Conservation (phyloP, 2,329 filamentous ascomycete species). For the Harringtonia lauricola region DNA sequence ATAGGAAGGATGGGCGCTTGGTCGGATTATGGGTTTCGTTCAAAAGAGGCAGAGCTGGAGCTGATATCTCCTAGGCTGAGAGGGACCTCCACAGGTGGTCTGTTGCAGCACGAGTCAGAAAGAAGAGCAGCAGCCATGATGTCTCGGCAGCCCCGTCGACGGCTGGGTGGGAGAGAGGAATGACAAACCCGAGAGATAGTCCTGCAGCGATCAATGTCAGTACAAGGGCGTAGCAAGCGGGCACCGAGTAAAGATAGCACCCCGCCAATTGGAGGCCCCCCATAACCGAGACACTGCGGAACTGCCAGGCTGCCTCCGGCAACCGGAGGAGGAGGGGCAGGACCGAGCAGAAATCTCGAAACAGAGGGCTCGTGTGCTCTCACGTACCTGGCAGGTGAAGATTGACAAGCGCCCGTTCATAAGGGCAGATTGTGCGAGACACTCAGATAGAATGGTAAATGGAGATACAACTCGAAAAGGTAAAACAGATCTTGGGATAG, state of each 20-base stretch:
- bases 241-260: conserved; percentile 20
- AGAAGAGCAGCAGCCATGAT: not conserved
- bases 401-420: conserved; percentile 78
- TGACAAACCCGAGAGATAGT: conserved; percentile 2
- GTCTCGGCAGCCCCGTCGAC: too few relatives aligned
- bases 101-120: conserved; percentile 14
- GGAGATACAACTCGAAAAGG: too few relatives aligned
- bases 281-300: not conserved
- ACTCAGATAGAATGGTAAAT: conserved; percentile 16
- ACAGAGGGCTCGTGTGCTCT: conserved; percentile 14
- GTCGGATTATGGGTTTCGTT: not conserved
- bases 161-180: not conserved
- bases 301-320: not conserved
- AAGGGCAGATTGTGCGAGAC: conserved; percentile 48
- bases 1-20: conserved; percentile 27
- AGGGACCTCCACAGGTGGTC: conserved; percentile 44
- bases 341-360: not conserved
- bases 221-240: not conserved
- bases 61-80: conserved; percentile 27
- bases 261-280: conserved; percentile 1
- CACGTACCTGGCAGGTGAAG: conserved; percentile 72
- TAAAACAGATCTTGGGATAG: too few relatives aligned
- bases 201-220: not conserved
- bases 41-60: not conserved
- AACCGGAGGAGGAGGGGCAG: not conserved